Base-by-base conservation (phyloP, 1,139 yeast genomes). In the Cylindricascospora bacillispora region DNA sequence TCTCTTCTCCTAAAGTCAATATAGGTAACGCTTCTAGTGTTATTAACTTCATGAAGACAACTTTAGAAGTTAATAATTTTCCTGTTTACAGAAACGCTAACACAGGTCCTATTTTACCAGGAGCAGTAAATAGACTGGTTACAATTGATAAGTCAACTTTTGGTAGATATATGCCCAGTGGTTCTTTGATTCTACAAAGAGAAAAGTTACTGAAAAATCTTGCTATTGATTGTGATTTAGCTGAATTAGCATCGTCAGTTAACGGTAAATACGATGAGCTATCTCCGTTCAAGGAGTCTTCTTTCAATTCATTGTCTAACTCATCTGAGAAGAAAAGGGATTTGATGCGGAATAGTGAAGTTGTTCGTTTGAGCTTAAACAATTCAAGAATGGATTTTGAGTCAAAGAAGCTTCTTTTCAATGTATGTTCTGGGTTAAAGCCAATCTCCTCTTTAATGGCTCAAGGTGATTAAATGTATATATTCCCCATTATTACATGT, bases 381-480 rank as follows among this genome's bases (percentile, higher is more conserved):
- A 35, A 34, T 28, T 26, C 37, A 15, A 35, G 30, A 24, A 22
- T 38, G 15, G 37, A 40, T 26, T 10, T 31, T 11, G 41, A 33
- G 6, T 32, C 30, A 22, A 41, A 44, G 17, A 30, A 42, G 24
- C 27, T 41, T 12, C 27, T 49, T 7, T 41, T 40, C 25, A 40
- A 47, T 16, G 47, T 49, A 12, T 51, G 56, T 29, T 41, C 53
- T n/a, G 56, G 54, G 25, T 27, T 43, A 21, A 45, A 44, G 26
- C 48, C 51, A 13, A 31, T 49, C 13, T 39, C 53, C 11, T n/a
- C n/a, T n/a, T n/a, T n/a, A n/a, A n/a, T n/a, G n/a, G n/a, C n/a
- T n/a, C n/a, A n/a, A n/a, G n/a, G n/a, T n/a, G n/a, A n/a, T n/a
- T n/a, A n/a, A n/a, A n/a, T n/a, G n/a, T n/a, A n/a, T n/a, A n/a